Conservation (phyloP, 352 stramenopile genomes). For the Phytopythium cucurbitacearum region DNA sequence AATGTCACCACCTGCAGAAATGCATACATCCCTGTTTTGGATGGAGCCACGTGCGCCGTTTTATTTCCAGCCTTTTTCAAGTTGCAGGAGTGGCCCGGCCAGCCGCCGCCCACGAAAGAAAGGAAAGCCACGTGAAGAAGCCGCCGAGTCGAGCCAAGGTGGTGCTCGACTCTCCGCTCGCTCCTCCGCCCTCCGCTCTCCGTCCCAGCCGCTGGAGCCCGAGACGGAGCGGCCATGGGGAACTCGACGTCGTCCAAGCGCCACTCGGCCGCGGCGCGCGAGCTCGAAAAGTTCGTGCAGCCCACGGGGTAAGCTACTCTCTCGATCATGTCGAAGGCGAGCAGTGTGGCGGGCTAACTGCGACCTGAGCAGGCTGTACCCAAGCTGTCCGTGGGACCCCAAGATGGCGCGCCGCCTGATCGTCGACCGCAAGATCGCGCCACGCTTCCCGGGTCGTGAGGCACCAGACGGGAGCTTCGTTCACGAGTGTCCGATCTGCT, state of each 20-base stretch:
- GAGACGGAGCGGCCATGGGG: constrained; percentile 32
- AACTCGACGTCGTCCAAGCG: constrained; percentile 59
- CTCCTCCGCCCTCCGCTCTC: no score
- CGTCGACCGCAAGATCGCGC: constrained; percentile 66
- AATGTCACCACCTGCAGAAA: no score
- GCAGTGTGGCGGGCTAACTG: background rate
- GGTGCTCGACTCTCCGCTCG: no score
- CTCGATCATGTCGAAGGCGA: background rate
- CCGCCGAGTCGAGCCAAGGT: no score
- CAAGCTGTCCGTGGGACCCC: constrained; percentile 69
- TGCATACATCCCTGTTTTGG: no score
- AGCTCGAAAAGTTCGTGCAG: constrained; percentile 66
- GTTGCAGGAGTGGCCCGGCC: no score
- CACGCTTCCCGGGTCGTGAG: constrained; percentile 63
- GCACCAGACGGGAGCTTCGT: constrained; percentile 53
- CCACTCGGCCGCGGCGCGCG: constrained; percentile 30
- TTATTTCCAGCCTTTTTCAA: no score
- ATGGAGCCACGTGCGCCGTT: no score
- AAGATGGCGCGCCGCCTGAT: constrained; percentile 64
- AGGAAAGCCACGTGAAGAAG: no score
- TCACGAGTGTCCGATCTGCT: constrained; percentile 82
- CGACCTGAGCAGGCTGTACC: constrained; percentile 47
- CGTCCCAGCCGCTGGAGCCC: background rate
- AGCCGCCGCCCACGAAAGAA: no score
- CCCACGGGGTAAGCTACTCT: constrained; percentile 45